These are phyloP conservation scores for Hippophae rhamnoides DNA, from an alignment of 306 rosid genomes.

Conservation along the genomic window DNA sequence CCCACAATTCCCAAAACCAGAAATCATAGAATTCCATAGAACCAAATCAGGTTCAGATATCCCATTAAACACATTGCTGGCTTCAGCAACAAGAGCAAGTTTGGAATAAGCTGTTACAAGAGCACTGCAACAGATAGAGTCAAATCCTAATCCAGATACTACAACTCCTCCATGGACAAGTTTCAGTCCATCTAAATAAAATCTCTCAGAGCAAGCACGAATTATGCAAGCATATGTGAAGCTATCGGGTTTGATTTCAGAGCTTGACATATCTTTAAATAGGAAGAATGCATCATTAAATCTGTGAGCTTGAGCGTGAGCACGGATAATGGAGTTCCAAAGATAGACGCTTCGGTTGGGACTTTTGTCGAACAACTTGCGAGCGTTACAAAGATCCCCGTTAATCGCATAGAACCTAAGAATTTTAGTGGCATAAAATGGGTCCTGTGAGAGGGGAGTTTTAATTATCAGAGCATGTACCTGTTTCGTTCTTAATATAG, in stretches of 20 bases:
- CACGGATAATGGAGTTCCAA: slow-evolving; percentile 83
- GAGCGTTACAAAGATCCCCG: slow-evolving; percentile 36
- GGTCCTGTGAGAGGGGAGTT: slow-evolving; percentile 46
- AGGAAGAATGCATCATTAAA: slow-evolving; percentile 47
- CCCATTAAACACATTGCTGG: slow-evolving; percentile 47
- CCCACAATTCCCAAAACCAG: slow-evolving; percentile 39
- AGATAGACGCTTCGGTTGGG: slow-evolving; percentile 53
- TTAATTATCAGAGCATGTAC: slow-evolving; percentile 55
- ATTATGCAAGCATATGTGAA: slow-evolving; percentile 36
- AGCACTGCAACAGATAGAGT: slow-evolving; percentile 38
- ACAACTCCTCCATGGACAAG: slow-evolving; percentile 27
- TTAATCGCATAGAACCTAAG: slow-evolving; percentile 41
- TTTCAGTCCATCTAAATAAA: slow-evolving; percentile 22
- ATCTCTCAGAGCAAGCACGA: slow-evolving; percentile 27
- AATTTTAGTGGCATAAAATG: slow-evolving; percentile 65
- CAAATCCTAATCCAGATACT: slow-evolving; percentile 31
- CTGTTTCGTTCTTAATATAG: slow-evolving; percentile 41
- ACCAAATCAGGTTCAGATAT: slow-evolving; percentile 59
- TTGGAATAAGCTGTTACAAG: slow-evolving; percentile 62
- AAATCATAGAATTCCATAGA: slow-evolving; percentile 75
- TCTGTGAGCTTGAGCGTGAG: slow-evolving; percentile 43
- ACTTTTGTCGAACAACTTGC: slow-evolving; percentile 51
- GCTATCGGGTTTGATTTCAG: slow-evolving; percentile 39
- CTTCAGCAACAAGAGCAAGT: slow-evolving; percentile 52
- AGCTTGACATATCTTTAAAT: slow-evolving; percentile 41